A percentile compares a stretch with the other conserved stretches of the same genome.
Conservation (phyloP, 345 rosid genomes). For the Nasturtium officinale region DNA sequence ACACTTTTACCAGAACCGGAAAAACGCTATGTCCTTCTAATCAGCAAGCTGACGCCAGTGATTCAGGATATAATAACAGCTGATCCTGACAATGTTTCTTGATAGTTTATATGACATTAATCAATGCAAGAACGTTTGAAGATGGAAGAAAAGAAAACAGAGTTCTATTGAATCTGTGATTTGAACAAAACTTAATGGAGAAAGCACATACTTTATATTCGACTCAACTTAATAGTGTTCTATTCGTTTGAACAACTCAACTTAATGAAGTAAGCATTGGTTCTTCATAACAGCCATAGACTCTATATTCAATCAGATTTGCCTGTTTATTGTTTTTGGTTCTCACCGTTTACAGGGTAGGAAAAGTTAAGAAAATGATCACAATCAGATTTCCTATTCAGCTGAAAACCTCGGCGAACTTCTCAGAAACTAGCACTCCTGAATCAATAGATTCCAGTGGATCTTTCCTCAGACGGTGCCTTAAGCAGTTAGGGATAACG, state of each 20-base stretch:
- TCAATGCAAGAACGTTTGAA: slow-evolving; percentile 11
- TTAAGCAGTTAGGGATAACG: slow-evolving; percentile 92
- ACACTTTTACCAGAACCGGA: slow-evolving; percentile 67
- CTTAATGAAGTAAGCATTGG: neutral
- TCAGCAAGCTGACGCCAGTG: neutral
- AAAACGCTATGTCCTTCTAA: slow-evolving; percentile 38
- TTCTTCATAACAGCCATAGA: neutral
- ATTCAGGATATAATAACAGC: slow-evolving; percentile 14
- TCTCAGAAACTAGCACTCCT: slow-evolving; percentile 81
- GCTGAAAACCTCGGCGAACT: slow-evolving; percentile 85
- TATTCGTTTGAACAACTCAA: slow-evolving; percentile 4
- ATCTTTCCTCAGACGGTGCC: slow-evolving; percentile 97
- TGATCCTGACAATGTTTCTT: slow-evolving; percentile 1
- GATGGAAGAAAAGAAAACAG: neutral
- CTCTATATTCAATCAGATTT: slow-evolving; percentile 31
- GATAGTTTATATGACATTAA: neutral
- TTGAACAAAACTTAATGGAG: slow-evolving; percentile 26
- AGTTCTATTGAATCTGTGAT: neutral
- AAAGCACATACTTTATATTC: slow-evolving; percentile 13
- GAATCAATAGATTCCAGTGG: slow-evolving; percentile 95
- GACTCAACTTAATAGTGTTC: neutral
- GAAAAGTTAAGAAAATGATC: slow-evolving; percentile 6
- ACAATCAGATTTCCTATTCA: slow-evolving; percentile 43
- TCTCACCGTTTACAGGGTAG: slow-evolving; percentile 40
- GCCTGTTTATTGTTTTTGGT: slow-evolving; percentile 25